phyloP scores from a whole-genome alignment of 2,329 filamentous ascomycete genomes.

The Aspergillus chevalieri region DNA sequence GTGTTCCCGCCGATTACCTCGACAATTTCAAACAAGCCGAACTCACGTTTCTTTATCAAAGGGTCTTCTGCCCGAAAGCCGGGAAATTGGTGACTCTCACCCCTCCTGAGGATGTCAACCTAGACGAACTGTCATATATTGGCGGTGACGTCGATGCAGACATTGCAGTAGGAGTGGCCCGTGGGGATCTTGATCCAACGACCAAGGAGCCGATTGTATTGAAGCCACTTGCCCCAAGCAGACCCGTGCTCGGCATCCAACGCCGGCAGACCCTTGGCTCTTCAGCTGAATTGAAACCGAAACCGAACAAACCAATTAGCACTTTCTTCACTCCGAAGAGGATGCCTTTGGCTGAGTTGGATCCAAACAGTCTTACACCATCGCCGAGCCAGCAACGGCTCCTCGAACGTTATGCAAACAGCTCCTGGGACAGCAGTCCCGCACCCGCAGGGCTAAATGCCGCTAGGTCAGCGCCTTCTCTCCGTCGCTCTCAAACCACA shows the following conservation, averaged over 20 bases:
- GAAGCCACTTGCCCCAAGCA: conserved; percentile 26
- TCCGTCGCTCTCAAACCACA: conserved; percentile 26
- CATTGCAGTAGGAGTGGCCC: conserved; percentile 67
- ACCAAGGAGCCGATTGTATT: conserved; percentile 62
- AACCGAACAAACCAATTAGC: conserved; percentile 55
- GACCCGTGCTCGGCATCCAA: conserved; percentile 28
- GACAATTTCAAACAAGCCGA: conserved; percentile 80
- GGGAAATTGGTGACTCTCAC: conserved; percentile 70
- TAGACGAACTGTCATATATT: conserved; percentile 72
- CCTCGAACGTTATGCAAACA: conserved; percentile 48
- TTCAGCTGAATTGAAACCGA: conserved; percentile 52
- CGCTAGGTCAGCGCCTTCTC: conserved; percentile 28
- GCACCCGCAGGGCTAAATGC: conserved; percentile 35
- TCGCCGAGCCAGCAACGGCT: conserved; percentile 59
- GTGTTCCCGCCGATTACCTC: conserved; percentile 74
- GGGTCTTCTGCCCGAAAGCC: conserved; percentile 77
- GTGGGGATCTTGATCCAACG: conserved; percentile 80
- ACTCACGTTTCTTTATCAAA: conserved; percentile 86
- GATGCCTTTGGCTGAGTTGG: conserved; percentile 59
- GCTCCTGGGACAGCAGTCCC: conserved; percentile 51
- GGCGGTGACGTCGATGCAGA: conserved; percentile 65
- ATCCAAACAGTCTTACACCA: conserved; percentile 61
- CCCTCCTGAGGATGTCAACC: conserved; percentile 56
- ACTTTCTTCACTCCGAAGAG: conserved; percentile 61
- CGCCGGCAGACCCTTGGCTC: conserved; percentile 37